Base-by-base conservation (phyloP, 345 rosid species). In the Lepidium africanum region DNA sequence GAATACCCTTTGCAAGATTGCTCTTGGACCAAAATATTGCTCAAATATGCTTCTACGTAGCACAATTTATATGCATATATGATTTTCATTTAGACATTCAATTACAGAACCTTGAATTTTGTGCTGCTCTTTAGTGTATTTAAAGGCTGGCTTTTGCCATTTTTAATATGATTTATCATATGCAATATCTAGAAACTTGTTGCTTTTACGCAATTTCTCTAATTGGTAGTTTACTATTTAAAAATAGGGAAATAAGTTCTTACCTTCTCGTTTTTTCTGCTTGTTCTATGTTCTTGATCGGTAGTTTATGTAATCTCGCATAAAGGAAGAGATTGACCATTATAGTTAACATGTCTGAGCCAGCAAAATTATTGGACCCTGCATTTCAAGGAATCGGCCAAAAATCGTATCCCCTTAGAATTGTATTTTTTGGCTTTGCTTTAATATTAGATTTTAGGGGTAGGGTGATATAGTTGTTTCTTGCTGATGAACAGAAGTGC, bases 321-420 rank as follows among this genome's bases (percentile, higher is more conserved):
- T 51, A 13, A 45, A 60, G 59, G 59, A 67, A 60, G 51, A 67
- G 7, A 67, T 30, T 25, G 36, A 5, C 69, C 5, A 36, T 23
- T 61, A 23, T 17, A 59, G 38, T 30, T 12, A 63, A 68, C 40
- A 95, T 95, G 99, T 87, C 99, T 74, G 83, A 82, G 85, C 73
- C 99, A 48, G 57, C 84, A 57, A 91, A 95, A 81, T 80, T 74
- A 72, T 65, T 85, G 76, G 99, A 95, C 73, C 96, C 96, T 70
- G 93, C 96, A 33, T 95, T 95, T 78, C 99, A 91, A 73, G 96
- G 97, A 75, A 92, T 61, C 10, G 99, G 99, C 57, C 97, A 91
- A 78, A 91, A 86, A 87, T 73, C 74, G 99, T 95, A 95, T 95
- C 99, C 96, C 86, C 76, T 36, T 36, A 59, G 35, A 60, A 13